A percentile compares a stretch with the other conserved stretches of the same genome.
phyloP scores from a whole-genome alignment of 805 yeast genomes.

The Kockiozyma suomiensis region DNA sequence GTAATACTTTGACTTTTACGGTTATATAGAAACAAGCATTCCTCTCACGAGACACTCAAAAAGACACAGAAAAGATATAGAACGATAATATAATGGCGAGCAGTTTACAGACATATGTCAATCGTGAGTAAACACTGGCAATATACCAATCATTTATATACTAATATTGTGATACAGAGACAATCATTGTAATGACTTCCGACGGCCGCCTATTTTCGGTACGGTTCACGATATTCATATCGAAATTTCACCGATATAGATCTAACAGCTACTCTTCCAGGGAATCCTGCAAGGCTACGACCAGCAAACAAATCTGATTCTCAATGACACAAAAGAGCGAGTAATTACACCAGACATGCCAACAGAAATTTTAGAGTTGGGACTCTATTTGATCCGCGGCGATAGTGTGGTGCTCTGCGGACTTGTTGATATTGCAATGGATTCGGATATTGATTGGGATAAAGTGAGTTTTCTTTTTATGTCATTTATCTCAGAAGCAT shows the following conservation, averaged over 20 bases:
- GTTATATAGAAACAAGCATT: too few relatives aligned
- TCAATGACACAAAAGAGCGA: slow-evolving; percentile 33
- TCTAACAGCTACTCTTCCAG: slow-evolving; percentile 12
- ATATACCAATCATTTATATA: not conserved
- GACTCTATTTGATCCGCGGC: slow-evolving; percentile 36
- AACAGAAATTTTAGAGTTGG: slow-evolving; percentile 35
- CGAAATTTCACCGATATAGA: too few relatives aligned
- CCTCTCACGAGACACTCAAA: too few relatives aligned
- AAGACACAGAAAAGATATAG: too few relatives aligned
- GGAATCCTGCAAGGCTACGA: slow-evolving; percentile 38
- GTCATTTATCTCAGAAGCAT: not conserved
- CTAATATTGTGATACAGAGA: slow-evolving; percentile 23
- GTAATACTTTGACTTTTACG: too few relatives aligned
- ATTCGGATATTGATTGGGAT: slow-evolving; percentile 35
- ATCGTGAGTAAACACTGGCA: not conserved
- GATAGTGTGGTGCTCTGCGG: slow-evolving; percentile 39
- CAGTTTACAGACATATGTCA: slow-evolving; percentile 4
- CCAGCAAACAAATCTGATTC: slow-evolving; percentile 36
- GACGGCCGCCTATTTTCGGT: slow-evolving; percentile 38
- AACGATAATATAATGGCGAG: not conserved
- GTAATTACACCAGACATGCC: slow-evolving; percentile 34
- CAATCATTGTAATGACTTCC: slow-evolving; percentile 36
- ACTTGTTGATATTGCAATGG: slow-evolving; percentile 35
- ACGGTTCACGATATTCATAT: not conserved
- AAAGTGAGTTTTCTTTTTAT: slow-evolving; percentile 28